Base-by-base conservation (phyloP, 768 basidiomycete genomes). In the Mycena crocata region DNA sequence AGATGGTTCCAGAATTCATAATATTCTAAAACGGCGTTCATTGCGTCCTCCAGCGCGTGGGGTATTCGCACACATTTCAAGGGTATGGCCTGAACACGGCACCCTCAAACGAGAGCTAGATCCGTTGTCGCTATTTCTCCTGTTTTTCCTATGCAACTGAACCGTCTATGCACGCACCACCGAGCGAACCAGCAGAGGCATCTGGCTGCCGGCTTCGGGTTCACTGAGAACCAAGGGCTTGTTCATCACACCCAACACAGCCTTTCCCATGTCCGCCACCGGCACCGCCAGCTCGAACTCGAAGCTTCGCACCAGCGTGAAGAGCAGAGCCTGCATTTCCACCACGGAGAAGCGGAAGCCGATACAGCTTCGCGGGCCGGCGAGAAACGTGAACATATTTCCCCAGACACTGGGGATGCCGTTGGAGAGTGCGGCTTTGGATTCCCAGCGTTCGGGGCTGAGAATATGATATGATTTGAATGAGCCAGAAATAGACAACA, bases 231-330 rank as follows among this genome's bases (percentile, higher is more conserved):
- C 40, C 19, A 85, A 62, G 7, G 87, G 87, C n/a, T n/a, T n/a
- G 13, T 83, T 76, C 62, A 82, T 80, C 6, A 86, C 83, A 35
- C 87, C 68, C 0, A 71, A 59, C 4, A 77, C 46, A 63, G 78
- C 82, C 74, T 77, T 80, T 21, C 71, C 71, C 32, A 89, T 77
- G 26, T 87, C 82, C 12, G 74, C 73, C 0, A 74, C 77, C 0
- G 86, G 82, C 6, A 88, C 86, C 0, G 86, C 86, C 14, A 88
- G 81, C 49, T 86, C 84, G 46, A 88, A 86, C 48, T 86, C 83
- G 52, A 89, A 87, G 0, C 83, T 79, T 2, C 87, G 84, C 7
- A 89, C 61, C 6, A 89, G 81, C 0, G 81, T 80, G 64, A 87
- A 89, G 0, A 89, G 62, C 3, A 87, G 72, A 8, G 77, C 81